Base-by-base conservation (phyloP, 139 green algal species). In the Tetradesmus obliquus region DNA sequence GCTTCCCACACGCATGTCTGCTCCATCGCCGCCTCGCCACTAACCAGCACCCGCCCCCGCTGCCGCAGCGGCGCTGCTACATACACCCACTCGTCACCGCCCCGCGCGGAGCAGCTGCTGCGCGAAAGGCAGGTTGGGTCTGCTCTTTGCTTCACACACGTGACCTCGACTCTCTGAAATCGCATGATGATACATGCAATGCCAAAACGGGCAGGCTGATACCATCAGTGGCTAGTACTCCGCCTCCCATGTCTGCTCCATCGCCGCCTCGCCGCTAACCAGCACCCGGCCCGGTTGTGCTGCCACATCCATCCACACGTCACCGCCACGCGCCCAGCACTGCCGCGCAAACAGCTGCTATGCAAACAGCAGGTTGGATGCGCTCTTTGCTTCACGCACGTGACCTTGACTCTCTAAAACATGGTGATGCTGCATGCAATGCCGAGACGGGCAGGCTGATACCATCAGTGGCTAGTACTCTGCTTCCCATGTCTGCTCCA, bases 281-380 rank as follows among this genome's bases (percentile, higher is more conserved):
- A 66, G 6, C 55, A 92, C 88, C 20, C 74, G 74, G 0, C 55
- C 91, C 45, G 79, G 72, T 13, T 57, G 80, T 13, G 10, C 24
- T 12, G 2, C 60, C 76, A 94, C 72, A 24, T 89, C 88, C 74
- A 94, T 80, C 84, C n/a, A 45, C 83, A 95, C 53, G 3, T 93
- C 85, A 3, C 91, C 95, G 13, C 91, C 92, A 0, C 95, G 87
- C 60, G 54, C 17, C 94, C 19, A 74, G 24, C 90, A 94, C 93
- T 97, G 95, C 71, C 91, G 69, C 24, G 93, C 94, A 15, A 79
- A 51, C 91, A 97, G 85, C 7, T 66, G 58, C 17, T 58, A 45
- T 45, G 32, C 32, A 45, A 45, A 45, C 32, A 45, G 32, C 32
- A 45, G 32, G 32, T 45, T 45, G 32, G 32, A 45, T 45, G 32